A percentile compares a stretch with the other conserved stretches of the same genome.
Evolutionary conservation across 768 basidiomycete genomes (phyloP).

Genomic region (Lactarius vividus): DNA sequence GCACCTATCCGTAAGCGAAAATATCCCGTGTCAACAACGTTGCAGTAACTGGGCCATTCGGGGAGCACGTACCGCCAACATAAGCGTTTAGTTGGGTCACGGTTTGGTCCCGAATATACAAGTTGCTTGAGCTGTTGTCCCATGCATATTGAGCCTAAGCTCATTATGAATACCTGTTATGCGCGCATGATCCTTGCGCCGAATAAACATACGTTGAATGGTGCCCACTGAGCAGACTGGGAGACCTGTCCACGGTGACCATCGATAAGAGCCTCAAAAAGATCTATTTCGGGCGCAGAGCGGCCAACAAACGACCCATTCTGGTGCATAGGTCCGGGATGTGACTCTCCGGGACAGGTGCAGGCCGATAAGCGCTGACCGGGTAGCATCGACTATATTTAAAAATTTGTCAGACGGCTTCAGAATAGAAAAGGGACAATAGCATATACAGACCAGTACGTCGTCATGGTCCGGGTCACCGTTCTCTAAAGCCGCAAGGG

Average conservation of each 20-base stretch:
- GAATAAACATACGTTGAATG: constrained; percentile 32
- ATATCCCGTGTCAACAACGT: neutral
- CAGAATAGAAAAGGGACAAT: constrained; percentile 51
- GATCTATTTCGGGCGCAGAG: constrained; percentile 85
- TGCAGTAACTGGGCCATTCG: neutral
- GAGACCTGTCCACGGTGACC: constrained; percentile 60
- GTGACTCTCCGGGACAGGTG: constrained; percentile 81
- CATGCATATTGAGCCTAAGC: constrained; percentile 73
- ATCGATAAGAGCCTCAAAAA: constrained; percentile 79
- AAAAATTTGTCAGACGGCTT: neutral
- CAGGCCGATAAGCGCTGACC: constrained; percentile 86
- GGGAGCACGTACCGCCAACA: constrained; percentile 48
- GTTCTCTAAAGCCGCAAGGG: constrained; percentile 54
- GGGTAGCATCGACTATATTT: constrained; percentile 57
- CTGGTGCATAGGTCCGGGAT: constrained; percentile 78
- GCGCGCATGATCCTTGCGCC: neutral
- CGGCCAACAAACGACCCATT: constrained; percentile 80
- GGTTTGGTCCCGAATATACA: constrained; percentile 55
- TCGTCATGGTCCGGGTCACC: constrained; percentile 51
- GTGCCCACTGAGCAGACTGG: constrained; percentile 82
- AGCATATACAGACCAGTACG: constrained; percentile 50
- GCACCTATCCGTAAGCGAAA: constrained; percentile 14
- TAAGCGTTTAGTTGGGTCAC: constrained; percentile 59
- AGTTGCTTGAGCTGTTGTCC: constrained; percentile 58
- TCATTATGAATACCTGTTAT: neutral